phyloP scores from a whole-genome alignment of 352 stramenopile genomes.

The Globisporangium ultimum region DNA sequence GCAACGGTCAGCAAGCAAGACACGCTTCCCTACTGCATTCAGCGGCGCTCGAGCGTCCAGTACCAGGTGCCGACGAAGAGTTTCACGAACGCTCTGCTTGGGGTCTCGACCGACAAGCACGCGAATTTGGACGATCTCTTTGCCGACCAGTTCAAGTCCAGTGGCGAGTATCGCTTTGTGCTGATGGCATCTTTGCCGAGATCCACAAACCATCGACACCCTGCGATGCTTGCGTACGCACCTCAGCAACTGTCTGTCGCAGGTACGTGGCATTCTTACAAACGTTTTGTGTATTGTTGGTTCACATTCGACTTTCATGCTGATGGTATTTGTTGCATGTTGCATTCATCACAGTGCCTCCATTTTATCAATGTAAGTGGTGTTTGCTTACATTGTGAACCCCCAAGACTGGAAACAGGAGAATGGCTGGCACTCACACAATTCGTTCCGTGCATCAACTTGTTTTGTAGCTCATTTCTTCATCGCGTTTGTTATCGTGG shows the following conservation, averaged over 20 bases:
- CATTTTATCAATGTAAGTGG: slow-evolving; percentile 15
- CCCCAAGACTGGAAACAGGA: too few species aligned
- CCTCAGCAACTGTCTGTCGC: slow-evolving; percentile 21
- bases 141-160: slow-evolving; percentile 25
- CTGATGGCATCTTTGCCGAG: slow-evolving; percentile 25
- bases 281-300: too few species aligned
- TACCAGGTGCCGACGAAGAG: slow-evolving; percentile 16
- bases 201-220: slow-evolving; percentile 22
- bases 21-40: slow-evolving; percentile 24
- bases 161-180: slow-evolving; percentile 29
- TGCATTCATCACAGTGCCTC: slow-evolving; percentile 6
- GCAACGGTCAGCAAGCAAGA: slow-evolving; percentile 2
- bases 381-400: background rate
- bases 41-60: slow-evolving; percentile 9
- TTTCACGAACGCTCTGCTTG: background rate
- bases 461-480: slow-evolving; percentile 22
- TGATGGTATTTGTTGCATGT: background rate
- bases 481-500: slow-evolving; percentile 14
- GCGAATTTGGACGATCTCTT: slow-evolving; percentile 22
- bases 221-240: slow-evolving; percentile 23
- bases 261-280: slow-evolving; percentile 7
- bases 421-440: background rate
- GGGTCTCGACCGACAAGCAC: background rate
- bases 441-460: background rate
- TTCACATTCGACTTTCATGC: background rate